phyloP scores from a whole-genome alignment of 371 early-diverging fungal genomes.

The Mucor circinelloides region DNA sequence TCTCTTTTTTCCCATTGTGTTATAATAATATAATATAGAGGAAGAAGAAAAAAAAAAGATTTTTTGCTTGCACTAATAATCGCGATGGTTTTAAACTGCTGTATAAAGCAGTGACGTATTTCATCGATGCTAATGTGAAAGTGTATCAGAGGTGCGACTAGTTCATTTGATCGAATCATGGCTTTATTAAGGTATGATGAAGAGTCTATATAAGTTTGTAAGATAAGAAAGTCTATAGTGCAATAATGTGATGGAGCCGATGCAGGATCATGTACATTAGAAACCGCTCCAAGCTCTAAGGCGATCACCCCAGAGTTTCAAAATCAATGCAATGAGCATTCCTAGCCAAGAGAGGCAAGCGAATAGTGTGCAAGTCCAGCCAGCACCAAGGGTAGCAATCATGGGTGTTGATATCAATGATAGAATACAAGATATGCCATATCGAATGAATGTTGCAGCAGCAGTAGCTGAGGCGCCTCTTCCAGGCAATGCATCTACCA shows the following conservation, averaged over 20 bases:
- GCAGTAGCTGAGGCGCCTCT: conserved; percentile 45
- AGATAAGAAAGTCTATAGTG: no score
- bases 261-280: background rate
- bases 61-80: background rate
- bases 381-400: conserved; percentile 17
- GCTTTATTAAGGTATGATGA: no score
- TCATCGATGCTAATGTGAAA: no score
- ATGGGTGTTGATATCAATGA: conserved; percentile 29
- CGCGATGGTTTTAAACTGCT: no score
- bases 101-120: no score
- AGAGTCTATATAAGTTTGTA: no score
- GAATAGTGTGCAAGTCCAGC: conserved; percentile 17
- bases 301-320: conserved; percentile 15
- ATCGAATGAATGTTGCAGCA: conserved; percentile 38
- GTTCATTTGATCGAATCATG: no score
- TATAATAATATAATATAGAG: conserved; percentile 1
- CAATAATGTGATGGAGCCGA: no score
- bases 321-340: conserved; percentile 8
- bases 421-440: conserved; percentile 40
- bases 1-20: conserved; percentile 51
- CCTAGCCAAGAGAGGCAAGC: conserved; percentile 17
- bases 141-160: no score
- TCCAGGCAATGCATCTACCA: conserved; percentile 44
- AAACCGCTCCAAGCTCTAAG: conserved; percentile 14
- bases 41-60: conserved; percentile 15